Percentiles rank a stretch among this genome's conserved stretches.
phyloP scores from a whole-genome alignment of 164 flowering plant species.

The Paratinospora sagittata region DNA sequence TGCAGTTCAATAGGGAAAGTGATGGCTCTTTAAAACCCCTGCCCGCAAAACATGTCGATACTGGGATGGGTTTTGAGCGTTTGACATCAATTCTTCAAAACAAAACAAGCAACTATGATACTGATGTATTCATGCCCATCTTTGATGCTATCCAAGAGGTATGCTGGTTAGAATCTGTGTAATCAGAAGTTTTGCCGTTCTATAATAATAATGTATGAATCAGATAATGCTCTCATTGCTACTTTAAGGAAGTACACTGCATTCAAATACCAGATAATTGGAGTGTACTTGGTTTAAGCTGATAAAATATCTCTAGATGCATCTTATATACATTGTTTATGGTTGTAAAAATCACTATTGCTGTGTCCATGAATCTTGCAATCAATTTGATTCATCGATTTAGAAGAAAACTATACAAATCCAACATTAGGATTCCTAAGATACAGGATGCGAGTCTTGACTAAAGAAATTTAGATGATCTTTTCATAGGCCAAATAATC shows the following conservation, averaged over 20 bases:
- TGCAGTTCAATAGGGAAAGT: constrained; percentile 86
- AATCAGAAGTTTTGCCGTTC: background rate
- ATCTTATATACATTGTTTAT: background rate
- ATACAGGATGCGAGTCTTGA: background rate
- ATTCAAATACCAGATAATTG: background rate
- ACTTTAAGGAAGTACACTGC: background rate
- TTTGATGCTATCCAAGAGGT: constrained; percentile 83
- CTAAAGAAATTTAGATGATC: background rate
- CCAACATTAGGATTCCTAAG: background rate
- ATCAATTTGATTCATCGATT: background rate
- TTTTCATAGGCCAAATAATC: background rate
- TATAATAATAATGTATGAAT: background rate
- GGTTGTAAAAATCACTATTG: background rate
- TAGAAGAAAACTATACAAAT: background rate
- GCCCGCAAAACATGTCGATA: constrained; percentile 98
- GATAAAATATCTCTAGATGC: background rate
- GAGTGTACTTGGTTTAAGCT: background rate
- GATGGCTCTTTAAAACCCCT: constrained; percentile 87
- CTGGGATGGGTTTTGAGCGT: constrained; percentile 98
- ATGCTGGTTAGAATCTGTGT: constrained; percentile 4
- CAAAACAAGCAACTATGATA: constrained; percentile 96
- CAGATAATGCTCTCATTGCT: background rate
- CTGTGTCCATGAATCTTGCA: background rate
- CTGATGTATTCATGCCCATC: constrained; percentile 92
- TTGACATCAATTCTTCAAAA: constrained; percentile 90